phyloP scores from a whole-genome alignment of 345 rosid species.

The Brassica cretica region DNA sequence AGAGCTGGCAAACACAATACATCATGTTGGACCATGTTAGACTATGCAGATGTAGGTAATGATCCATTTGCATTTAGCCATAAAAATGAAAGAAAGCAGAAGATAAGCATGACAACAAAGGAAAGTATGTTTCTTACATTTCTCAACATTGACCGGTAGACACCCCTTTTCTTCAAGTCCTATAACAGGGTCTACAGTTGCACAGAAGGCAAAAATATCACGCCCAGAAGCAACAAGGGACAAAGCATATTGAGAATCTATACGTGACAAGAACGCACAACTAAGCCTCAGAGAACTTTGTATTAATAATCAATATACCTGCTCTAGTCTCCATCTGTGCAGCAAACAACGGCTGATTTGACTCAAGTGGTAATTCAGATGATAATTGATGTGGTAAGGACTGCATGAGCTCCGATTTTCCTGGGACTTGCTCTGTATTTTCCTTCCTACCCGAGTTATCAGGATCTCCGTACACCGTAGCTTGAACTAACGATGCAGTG shows the following conservation, averaged over 20 bases:
- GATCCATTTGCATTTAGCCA: conserved; percentile 16
- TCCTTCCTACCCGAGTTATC: conserved; percentile 39
- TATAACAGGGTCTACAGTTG: conserved; percentile 39
- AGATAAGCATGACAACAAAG: conserved; percentile 1
- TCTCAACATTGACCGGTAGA: conserved; percentile 20
- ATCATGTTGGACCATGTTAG: conserved; percentile 7
- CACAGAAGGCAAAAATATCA: conserved; percentile 29
- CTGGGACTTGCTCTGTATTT: conserved; percentile 40
- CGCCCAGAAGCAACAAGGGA: conserved; percentile 25
- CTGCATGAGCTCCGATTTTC: conserved; percentile 41
- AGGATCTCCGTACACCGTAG: conserved; percentile 42
- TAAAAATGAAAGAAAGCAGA: conserved; percentile 7
- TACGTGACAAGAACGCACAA: background rate
- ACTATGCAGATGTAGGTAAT: conserved; percentile 14
- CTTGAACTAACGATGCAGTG: conserved; percentile 38
- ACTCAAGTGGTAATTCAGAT: conserved; percentile 41
- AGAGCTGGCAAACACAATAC: conserved; percentile 29
- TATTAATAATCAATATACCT: conserved; percentile 25
- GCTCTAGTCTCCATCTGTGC: conserved; percentile 20
- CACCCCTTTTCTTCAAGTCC: conserved; percentile 31
- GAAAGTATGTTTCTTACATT: conserved; percentile 40
- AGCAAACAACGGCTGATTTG: conserved; percentile 25
- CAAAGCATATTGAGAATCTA: background rate
- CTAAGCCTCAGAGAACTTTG: background rate
- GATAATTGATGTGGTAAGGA: conserved; percentile 51